Evolutionary conservation across 192 early-diverging fungal species (phyloP).

Genomic region (Linnemannia schmuckeri): DNA sequence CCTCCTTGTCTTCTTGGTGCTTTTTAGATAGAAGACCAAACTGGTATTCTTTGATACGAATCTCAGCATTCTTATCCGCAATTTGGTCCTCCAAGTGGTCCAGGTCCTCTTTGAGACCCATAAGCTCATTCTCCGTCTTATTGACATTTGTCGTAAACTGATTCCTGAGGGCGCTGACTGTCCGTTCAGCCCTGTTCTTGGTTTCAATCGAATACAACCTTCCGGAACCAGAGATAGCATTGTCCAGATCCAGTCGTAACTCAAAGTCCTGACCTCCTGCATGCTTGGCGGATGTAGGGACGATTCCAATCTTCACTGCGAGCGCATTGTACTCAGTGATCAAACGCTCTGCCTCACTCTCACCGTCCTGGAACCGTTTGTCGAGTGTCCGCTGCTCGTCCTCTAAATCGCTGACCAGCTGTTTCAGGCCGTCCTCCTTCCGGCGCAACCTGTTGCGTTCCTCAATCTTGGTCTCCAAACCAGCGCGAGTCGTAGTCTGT

Average conservation of each 20-base stretch:
- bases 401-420: constrained; percentile 24
- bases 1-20: constrained; percentile 50
- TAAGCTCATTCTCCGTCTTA: constrained; percentile 16
- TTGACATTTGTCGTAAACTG: constrained; percentile 32
- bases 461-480: constrained; percentile 36
- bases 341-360: constrained; percentile 30
- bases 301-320: constrained; percentile 44
- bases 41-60: constrained; percentile 34
- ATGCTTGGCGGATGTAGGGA: constrained; percentile 37
- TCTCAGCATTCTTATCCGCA: constrained; percentile 19
- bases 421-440: constrained; percentile 28
- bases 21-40: constrained; percentile 21
- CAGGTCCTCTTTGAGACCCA: constrained; percentile 23
- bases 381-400: constrained; percentile 27
- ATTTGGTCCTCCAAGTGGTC: constrained; percentile 36
- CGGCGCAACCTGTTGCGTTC: constrained; percentile 40
- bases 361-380: constrained; percentile 19
- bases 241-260: constrained; percentile 31
- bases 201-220: constrained; percentile 28
- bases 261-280: constrained; percentile 42
- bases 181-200: constrained; percentile 24
- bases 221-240: constrained; percentile 14
- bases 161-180: constrained; percentile 34
- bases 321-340: constrained; percentile 43
- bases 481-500: constrained; percentile 43